These are phyloP conservation scores for Aureobasidium sp. DNA, from an alignment of 2,329 filamentous ascomycete species.

Conservation along the genomic window DNA sequence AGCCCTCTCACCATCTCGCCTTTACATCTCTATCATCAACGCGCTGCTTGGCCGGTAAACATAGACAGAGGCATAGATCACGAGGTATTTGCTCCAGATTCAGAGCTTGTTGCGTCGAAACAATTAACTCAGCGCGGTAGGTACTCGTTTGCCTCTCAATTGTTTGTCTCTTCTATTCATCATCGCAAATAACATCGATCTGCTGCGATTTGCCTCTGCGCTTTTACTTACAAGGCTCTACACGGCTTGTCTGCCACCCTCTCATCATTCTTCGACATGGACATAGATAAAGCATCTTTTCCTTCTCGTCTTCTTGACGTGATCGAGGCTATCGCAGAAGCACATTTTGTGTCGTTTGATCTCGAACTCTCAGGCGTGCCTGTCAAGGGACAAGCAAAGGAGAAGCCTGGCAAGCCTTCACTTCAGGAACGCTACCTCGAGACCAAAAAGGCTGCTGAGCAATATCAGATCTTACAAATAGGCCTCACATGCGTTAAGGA, in stretches of 20 bases:
- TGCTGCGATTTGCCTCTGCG: slow-evolving; percentile 3
- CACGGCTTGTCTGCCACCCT: background rate
- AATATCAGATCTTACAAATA: slow-evolving; percentile 58
- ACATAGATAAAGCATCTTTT: slow-evolving; percentile 48
- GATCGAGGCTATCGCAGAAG: slow-evolving; percentile 50
- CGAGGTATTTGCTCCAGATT: slow-evolving; percentile 2
- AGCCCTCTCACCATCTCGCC: background rate
- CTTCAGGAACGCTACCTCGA: slow-evolving; percentile 57
- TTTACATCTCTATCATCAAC: background rate
- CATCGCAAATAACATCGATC: slow-evolving; percentile 3
- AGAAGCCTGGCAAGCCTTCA: slow-evolving; percentile 39
- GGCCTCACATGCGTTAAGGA: slow-evolving; percentile 61
- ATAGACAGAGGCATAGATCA: background rate
- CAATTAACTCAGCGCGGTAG: slow-evolving; percentile 12
- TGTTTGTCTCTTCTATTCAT: slow-evolving; percentile 3
- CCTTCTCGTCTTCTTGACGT: slow-evolving; percentile 47
- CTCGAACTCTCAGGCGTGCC: slow-evolving; percentile 61
- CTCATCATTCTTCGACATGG: slow-evolving; percentile 40
- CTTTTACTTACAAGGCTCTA: background rate
- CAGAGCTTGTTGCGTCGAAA: background rate
- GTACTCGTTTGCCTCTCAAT: slow-evolving; percentile 12
- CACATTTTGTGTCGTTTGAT: slow-evolving; percentile 58
- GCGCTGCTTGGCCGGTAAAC: background rate
- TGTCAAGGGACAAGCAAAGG: slow-evolving; percentile 29
- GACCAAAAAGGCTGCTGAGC: slow-evolving; percentile 52